Evolutionary conservation across 306 rosid species (phyloP).

Genomic region (Cucurbita maxima): DNA sequence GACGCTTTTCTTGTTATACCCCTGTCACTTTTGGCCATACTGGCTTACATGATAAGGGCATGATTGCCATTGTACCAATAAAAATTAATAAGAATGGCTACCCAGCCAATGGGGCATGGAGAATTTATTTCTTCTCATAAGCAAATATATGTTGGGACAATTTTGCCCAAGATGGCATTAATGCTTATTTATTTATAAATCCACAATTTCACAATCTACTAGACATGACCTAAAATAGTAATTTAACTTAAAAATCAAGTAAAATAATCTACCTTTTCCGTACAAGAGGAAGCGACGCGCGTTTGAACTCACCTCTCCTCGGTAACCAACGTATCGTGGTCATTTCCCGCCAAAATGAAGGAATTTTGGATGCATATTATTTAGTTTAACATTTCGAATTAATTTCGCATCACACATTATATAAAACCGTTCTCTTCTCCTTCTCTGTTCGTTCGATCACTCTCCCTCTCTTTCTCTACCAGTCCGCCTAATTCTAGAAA

Average conservation of each 20-base stretch:
- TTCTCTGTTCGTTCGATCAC: background rate
- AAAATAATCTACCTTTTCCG: background rate
- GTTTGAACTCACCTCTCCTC: no score
- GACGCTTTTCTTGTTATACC: background rate
- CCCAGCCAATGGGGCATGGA: background rate
- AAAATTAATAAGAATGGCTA: background rate
- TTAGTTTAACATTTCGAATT: background rate
- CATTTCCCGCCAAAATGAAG: constrained; percentile 1
- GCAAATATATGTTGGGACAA: background rate
- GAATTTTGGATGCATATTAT: background rate
- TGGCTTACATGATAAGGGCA: background rate
- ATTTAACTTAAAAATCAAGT: no score
- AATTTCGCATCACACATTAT: background rate
- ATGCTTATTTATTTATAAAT: no score
- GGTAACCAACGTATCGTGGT: no score
- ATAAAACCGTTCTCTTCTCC: background rate
- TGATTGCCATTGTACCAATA: background rate
- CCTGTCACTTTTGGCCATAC: background rate
- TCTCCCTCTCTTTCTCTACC: background rate
- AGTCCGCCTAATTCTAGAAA: background rate
- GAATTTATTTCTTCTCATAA: background rate
- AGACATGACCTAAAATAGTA: no score
- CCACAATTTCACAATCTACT: no score
- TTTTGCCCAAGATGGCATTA: no score
- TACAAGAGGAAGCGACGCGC: background rate